Evolutionary conservation across 805 yeast species (phyloP).

Genomic region (Kazachstania taianensis): DNA sequence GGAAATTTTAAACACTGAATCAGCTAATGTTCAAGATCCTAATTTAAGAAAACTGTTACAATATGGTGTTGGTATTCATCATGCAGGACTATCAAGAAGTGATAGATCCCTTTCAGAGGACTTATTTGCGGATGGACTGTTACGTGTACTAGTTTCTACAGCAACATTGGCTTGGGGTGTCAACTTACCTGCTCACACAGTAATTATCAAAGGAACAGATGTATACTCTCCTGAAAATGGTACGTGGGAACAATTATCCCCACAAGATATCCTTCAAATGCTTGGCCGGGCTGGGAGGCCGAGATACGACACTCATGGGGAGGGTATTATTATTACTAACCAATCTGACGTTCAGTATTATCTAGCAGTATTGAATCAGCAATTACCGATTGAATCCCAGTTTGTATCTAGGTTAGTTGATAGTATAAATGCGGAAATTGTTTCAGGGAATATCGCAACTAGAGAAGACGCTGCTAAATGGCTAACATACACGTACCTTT

Average conservation of each 20-base stretch:
- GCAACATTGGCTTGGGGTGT: constrained; percentile 98
- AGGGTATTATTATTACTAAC: constrained; percentile 84
- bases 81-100: constrained; percentile 69
- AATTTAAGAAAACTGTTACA: constrained; percentile 52
- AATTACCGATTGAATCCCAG: constrained; percentile 87
- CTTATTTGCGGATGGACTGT: constrained; percentile 75
- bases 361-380: constrained; percentile 82
- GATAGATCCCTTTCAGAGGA: constrained; percentile 79
- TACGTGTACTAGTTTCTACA: constrained; percentile 78
- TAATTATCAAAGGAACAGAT: constrained; percentile 86
- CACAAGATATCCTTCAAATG: constrained; percentile 94
- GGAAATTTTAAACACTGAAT: constrained; percentile 56
- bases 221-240: constrained; percentile 88
- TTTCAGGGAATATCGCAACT: constrained; percentile 51
- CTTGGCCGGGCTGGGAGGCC: constrained; percentile 98
- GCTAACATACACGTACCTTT: constrained; percentile 72
- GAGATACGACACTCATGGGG: constrained; percentile 83
- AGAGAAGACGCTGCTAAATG: constrained; percentile 66
- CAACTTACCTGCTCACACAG: constrained; percentile 90
- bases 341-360: constrained; percentile 82
- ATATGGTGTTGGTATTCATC: constrained; percentile 79
- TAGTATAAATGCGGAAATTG: constrained; percentile 78
- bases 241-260: constrained; percentile 81
- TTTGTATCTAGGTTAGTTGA: constrained; percentile 62
- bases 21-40: constrained; percentile 43